Base-by-base conservation (phyloP, 257 asterid species). In the Ehretia macrophylla region DNA sequence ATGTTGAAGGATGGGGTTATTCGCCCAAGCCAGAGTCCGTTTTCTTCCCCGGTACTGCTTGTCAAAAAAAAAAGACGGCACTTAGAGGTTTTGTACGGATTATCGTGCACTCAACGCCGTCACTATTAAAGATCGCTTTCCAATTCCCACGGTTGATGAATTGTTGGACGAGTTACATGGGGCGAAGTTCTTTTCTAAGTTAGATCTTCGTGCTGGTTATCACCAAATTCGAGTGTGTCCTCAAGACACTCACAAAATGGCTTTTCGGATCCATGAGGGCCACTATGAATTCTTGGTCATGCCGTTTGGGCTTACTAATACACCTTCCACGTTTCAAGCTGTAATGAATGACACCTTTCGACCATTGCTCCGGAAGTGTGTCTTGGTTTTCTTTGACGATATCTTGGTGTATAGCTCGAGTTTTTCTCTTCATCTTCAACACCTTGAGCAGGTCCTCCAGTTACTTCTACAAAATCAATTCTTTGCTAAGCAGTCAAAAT, bases 351-450 rank as follows among this genome's bases (percentile, higher is more conserved):
- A 27, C 8, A 3, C 40, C 0, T 27, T 57, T 11, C 1, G 11
- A 14, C 54, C 54, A 0, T 44, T 6, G 40, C 21, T 44, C 8
- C 12, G 21, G 10, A 35, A 55, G 1, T 56, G 14, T 0, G 21
- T 55, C 0, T 9, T 56, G 27, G 60, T 59, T 10, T 13, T n/a
- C n/a, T 59, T 59, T 44, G n/a, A 60, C 10, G 56, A 47, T 11
- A 60, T 45, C 0, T 9, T 60, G 5, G 10, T 47, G 0, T 16
- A 48, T 5, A 48, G 56, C 8, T 1, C 14, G 5, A 9, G 16
- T 1, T n/a, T 1, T 0, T 3, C 3, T 3, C 3, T 9, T 0
- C 55, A 59, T 8, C 0, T 13, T 0, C 10, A 45, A 0, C 64
- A 20, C n/a, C 1, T 6, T 59, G 0, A 11, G 16, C 0, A 0